phyloP scores from a whole-genome alignment of 768 basidiomycete genomes.

The Mycena kentingensis region DNA sequence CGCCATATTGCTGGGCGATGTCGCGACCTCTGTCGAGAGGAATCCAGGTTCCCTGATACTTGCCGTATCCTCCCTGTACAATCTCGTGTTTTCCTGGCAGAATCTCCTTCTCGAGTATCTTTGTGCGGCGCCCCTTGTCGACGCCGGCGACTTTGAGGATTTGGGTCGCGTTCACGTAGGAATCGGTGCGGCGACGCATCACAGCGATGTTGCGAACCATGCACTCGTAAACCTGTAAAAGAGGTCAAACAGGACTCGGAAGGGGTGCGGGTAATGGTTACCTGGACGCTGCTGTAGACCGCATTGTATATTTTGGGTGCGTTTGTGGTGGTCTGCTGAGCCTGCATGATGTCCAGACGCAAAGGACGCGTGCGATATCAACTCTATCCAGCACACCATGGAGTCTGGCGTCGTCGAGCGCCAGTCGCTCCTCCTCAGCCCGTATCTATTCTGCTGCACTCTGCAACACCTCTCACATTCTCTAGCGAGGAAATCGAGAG shows the following conservation, averaged over 20 bases:
- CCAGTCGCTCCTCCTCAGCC: constrained; percentile 45
- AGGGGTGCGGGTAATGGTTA: too few species aligned
- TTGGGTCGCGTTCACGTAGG: constrained; percentile 97
- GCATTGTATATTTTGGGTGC: constrained; percentile 91
- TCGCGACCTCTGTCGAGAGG: constrained; percentile 93
- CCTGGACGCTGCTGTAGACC: constrained; percentile 89
- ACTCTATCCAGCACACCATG: constrained; percentile 28
- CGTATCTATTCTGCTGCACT: constrained; percentile 33
- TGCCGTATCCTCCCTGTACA: constrained; percentile 98
- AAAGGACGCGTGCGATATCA: constrained; percentile 30
- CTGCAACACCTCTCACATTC: constrained; percentile 5
- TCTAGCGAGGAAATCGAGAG: constrained; percentile 53
- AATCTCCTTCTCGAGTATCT: constrained; percentile 97
- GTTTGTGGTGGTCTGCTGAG: constrained; percentile 44
- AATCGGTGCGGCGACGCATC: constrained; percentile 93
- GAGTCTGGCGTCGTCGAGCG: constrained; percentile 34
- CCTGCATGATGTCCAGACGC: constrained; percentile 45
- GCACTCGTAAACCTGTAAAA: constrained; percentile 85
- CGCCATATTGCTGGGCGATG: constrained; percentile 89
- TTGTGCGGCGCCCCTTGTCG: constrained; percentile 93
- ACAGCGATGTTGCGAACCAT: constrained; percentile 99
- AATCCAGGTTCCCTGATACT: constrained; percentile 99
- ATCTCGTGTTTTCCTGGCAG: constrained; percentile 95
- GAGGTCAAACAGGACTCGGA: constrained; percentile 1
- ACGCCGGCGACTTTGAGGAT: constrained; percentile 98